Conservation (phyloP, 257 asterid species). For the Przewalskia tangutica region DNA sequence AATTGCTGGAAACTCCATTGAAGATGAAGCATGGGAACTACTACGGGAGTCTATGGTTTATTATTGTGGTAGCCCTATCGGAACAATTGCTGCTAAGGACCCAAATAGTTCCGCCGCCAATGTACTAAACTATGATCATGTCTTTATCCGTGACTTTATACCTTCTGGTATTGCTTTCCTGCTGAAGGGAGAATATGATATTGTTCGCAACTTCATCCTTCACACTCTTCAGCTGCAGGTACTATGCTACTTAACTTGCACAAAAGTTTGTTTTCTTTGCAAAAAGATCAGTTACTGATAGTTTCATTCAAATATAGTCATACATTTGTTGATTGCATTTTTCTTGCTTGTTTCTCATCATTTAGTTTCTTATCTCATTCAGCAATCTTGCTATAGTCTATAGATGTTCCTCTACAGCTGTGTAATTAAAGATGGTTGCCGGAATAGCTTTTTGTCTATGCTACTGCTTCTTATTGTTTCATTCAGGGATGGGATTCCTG, state of each 20-base stretch:
- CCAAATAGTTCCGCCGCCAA: slow-evolving; percentile 37
- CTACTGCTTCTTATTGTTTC: neutral
- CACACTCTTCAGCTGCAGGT: slow-evolving; percentile 83
- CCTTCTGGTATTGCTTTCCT: slow-evolving; percentile 74
- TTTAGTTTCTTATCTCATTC: neutral
- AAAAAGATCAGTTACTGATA: neutral
- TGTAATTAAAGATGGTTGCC: neutral
- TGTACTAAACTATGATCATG: slow-evolving; percentile 64
- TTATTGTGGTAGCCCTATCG: slow-evolving; percentile 60
- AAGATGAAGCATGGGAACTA: slow-evolving; percentile 64
- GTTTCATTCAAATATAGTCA: neutral
- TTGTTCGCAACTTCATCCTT: slow-evolving; percentile 68
- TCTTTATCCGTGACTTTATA: slow-evolving; percentile 64
- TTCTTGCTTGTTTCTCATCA: neutral
- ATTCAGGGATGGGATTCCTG: neutral
- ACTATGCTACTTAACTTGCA: slow-evolving; percentile 1
- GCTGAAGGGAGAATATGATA: slow-evolving; percentile 62
- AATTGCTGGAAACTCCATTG: slow-evolving; percentile 27
- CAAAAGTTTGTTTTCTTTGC: neutral
- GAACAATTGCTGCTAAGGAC: slow-evolving; percentile 71
- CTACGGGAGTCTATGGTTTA: slow-evolving; percentile 46
- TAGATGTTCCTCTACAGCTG: neutral
- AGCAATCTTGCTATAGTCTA: neutral
- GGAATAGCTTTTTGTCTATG: neutral
- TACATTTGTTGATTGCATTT: neutral